Evolutionary conservation across 306 rosid genomes (phyloP).

Genomic region (Rosa persica): DNA sequence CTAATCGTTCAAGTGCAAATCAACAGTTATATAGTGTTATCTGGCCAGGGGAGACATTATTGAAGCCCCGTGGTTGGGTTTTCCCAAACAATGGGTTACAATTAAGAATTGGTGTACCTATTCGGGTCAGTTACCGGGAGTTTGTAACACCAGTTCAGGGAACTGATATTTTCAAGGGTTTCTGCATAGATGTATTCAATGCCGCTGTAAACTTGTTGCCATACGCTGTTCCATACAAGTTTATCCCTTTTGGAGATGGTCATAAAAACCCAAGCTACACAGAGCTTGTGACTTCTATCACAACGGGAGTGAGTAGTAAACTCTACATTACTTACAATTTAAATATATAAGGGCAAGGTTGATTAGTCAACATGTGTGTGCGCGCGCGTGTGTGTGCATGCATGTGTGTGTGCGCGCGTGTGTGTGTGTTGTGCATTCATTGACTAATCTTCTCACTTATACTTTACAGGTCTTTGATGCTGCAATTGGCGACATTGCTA

Average conservation of each 20-base stretch:
- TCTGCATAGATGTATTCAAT: constrained; percentile 78
- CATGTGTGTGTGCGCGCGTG: background rate
- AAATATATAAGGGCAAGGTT: background rate
- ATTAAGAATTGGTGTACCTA: constrained; percentile 77
- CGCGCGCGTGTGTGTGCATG: no score
- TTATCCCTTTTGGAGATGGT: constrained; percentile 77
- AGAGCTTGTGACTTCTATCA: constrained; percentile 55
- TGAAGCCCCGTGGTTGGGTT: constrained; percentile 95
- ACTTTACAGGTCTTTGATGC: constrained; percentile 66
- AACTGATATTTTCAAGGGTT: constrained; percentile 77
- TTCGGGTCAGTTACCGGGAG: constrained; percentile 66
- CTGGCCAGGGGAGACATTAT: constrained; percentile 90
- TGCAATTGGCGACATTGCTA: constrained; percentile 84
- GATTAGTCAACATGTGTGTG: background rate
- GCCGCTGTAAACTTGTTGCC: constrained; percentile 82
- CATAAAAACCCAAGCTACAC: constrained; percentile 69
- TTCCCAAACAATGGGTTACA: constrained; percentile 84
- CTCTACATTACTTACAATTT: constrained; percentile 19
- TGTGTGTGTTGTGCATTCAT: background rate
- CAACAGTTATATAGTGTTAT: constrained; percentile 58
- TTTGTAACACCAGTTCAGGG: constrained; percentile 65
- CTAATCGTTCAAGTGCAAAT: constrained; percentile 69
- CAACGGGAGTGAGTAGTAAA: constrained; percentile 68
- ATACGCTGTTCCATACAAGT: constrained; percentile 74
- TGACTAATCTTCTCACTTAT: constrained; percentile 27